phyloP scores from a whole-genome alignment of 2,329 filamentous ascomycete genomes.

The Didymosphaeria variabile region DNA sequence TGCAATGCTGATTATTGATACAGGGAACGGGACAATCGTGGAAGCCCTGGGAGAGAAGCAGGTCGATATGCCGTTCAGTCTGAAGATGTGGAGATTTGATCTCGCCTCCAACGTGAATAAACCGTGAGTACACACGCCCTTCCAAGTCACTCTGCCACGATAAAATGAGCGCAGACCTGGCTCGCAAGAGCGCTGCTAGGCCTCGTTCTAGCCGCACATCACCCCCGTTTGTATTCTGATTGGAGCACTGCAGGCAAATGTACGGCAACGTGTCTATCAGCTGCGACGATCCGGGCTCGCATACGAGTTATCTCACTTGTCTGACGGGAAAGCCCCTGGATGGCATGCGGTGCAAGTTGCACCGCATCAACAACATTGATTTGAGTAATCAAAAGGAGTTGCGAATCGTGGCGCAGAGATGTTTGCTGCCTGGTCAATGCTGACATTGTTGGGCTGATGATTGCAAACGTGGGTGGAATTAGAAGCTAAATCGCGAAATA shows the following conservation, averaged over 20 bases:
- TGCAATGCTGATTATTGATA: not conserved
- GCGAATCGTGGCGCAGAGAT: not conserved
- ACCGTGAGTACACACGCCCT: too few relatives aligned
- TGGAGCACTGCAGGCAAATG: not conserved
- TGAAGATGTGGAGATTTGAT: not conserved
- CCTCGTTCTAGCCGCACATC: too few relatives aligned
- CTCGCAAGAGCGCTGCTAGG: too few relatives aligned
- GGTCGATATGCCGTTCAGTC: not conserved
- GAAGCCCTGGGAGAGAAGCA: not conserved
- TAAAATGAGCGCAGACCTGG: too few relatives aligned
- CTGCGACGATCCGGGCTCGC: slow-evolving; percentile 1
- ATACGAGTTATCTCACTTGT: slow-evolving; percentile 6
- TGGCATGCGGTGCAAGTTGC: slow-evolving; percentile 8
- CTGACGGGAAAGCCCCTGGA: not conserved
- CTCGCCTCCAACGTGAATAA: not conserved
- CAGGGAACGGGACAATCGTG: not conserved
- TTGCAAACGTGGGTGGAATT: too few relatives aligned
- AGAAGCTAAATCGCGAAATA: not conserved
- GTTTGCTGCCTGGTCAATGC: not conserved
- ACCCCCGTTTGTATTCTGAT: not conserved
- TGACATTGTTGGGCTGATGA: not conserved
- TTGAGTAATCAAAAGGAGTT: slow-evolving; percentile 6
- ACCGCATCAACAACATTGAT: not conserved
- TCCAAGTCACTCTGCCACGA: not conserved
- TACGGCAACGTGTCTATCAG: not conserved